These are phyloP conservation scores for Trichomonascus vanleenenianus DNA, from an alignment of 805 yeast genomes.

Conservation along the genomic window DNA sequence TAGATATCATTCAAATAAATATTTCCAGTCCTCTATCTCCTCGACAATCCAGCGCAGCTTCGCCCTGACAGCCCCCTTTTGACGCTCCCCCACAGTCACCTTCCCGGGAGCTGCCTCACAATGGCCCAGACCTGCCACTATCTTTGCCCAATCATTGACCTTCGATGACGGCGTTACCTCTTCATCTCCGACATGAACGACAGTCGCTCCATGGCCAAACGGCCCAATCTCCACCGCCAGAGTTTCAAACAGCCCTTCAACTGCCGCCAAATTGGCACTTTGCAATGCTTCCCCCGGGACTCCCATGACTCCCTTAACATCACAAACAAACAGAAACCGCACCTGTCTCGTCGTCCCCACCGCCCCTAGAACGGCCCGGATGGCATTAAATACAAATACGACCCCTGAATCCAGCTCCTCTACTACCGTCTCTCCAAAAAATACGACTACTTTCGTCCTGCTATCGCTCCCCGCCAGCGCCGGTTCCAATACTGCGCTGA, in stretches of 20 bases:
- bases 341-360: too few relatives aligned
- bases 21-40: constrained; percentile 33
- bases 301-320: background rate
- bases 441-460: too few relatives aligned
- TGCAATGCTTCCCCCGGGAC: constrained; percentile 1
- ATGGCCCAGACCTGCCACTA: constrained; percentile 23
- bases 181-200: constrained; percentile 5
- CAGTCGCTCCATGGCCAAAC: constrained; percentile 11
- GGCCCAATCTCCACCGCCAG: constrained; percentile 23
- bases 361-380: too few relatives aligned
- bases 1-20: constrained; percentile 20
- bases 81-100: constrained; percentile 22
- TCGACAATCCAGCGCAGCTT: constrained; percentile 25
- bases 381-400: too few relatives aligned
- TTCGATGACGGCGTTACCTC: too few relatives aligned
- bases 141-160: background rate
- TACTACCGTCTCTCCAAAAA: too few relatives aligned
- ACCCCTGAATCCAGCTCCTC: too few relatives aligned
- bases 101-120: constrained; percentile 25
- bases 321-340: too few relatives aligned
- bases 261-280: constrained; percentile 26
- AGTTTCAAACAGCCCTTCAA: constrained; percentile 27
- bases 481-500: too few relatives aligned
- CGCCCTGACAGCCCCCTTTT: constrained; percentile 21
- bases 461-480: too few relatives aligned